phyloP scores from a whole-genome alignment of 2,329 filamentous ascomycete species.

The Albophoma yamanashiensis region DNA sequence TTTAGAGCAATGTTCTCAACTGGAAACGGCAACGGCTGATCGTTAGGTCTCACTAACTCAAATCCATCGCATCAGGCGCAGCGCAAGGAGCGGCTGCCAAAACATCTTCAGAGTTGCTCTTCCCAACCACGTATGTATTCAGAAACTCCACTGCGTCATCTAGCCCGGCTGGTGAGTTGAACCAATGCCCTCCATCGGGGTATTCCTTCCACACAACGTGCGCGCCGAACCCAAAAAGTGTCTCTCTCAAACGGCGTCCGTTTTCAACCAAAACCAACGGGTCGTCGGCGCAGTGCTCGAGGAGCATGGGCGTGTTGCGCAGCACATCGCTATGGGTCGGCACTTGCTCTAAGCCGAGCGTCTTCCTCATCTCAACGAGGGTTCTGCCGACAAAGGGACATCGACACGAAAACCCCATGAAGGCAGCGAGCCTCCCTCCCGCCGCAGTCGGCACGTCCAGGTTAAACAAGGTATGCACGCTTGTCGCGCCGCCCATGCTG shows the following conservation, averaged over 20 bases:
- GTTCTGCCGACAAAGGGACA: neutral
- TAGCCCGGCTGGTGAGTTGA: constrained; percentile 30
- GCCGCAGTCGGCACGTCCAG: neutral
- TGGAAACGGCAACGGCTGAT: too few relatives aligned
- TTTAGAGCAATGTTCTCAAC: too few relatives aligned
- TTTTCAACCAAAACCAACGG: constrained; percentile 25
- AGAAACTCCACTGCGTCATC: constrained; percentile 29
- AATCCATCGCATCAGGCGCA: too few relatives aligned
- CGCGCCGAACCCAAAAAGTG: constrained; percentile 24
- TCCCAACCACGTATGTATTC: neutral
- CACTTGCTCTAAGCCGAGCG: neutral
- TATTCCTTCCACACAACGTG: constrained; percentile 25
- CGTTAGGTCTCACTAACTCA: too few relatives aligned
- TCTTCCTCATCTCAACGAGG: neutral
- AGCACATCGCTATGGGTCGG: constrained; percentile 16
- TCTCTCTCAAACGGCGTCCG: constrained; percentile 23
- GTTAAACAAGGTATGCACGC: neutral
- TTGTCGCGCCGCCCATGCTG: neutral
- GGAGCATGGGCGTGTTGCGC: constrained; percentile 29
- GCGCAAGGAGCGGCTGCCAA: too few relatives aligned
- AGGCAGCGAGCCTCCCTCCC: neutral
- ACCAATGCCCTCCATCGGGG: constrained; percentile 29
- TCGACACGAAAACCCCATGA: neutral
- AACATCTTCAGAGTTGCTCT: too few relatives aligned
- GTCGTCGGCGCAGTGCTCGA: constrained; percentile 35